A percentile compares a stretch with the other conserved stretches of the same genome.
These are phyloP conservation scores for Halophytophthora batemanensis DNA, from an alignment of 352 stramenopile genomes.

Conservation along the genomic window DNA sequence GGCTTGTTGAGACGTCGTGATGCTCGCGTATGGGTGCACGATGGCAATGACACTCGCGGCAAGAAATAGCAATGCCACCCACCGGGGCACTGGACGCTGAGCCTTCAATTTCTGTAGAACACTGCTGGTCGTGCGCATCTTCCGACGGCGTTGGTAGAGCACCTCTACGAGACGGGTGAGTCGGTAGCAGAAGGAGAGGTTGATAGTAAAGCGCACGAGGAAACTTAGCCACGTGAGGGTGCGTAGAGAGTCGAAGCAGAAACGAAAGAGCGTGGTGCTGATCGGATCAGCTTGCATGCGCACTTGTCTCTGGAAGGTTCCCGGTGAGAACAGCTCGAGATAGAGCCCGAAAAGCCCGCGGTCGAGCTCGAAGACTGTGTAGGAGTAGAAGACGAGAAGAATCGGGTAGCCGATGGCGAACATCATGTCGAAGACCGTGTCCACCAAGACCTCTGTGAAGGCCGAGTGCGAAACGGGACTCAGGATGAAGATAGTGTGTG, in stretches of 20 bases:
- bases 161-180: slow-evolving; percentile 22
- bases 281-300: slow-evolving; percentile 18
- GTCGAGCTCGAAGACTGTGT: slow-evolving; percentile 22
- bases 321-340: slow-evolving; percentile 4
- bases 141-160: background rate
- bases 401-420: slow-evolving; percentile 26
- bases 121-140: too few species aligned
- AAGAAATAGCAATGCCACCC: slow-evolving; percentile 1
- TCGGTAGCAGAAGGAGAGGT: slow-evolving; percentile 26
- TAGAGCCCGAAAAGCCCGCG: slow-evolving; percentile 18
- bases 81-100: slow-evolving; percentile 2
- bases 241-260: slow-evolving; percentile 23
- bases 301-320: slow-evolving; percentile 18
- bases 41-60: background rate
- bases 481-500: slow-evolving; percentile 9
- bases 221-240: slow-evolving; percentile 12
- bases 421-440: slow-evolving; percentile 24
- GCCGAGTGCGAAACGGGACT: background rate
- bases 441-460: background rate
- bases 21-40: background rate
- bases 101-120: background rate
- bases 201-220: slow-evolving; percentile 26
- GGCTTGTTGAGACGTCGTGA: background rate
- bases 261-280: slow-evolving; percentile 17
- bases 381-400: slow-evolving; percentile 16